Percentiles rank a stretch among this genome's conserved stretches.
Evolutionary conservation across 2,329 filamentous ascomycete genomes (phyloP).

Genomic region (Trichoderma gracile): DNA sequence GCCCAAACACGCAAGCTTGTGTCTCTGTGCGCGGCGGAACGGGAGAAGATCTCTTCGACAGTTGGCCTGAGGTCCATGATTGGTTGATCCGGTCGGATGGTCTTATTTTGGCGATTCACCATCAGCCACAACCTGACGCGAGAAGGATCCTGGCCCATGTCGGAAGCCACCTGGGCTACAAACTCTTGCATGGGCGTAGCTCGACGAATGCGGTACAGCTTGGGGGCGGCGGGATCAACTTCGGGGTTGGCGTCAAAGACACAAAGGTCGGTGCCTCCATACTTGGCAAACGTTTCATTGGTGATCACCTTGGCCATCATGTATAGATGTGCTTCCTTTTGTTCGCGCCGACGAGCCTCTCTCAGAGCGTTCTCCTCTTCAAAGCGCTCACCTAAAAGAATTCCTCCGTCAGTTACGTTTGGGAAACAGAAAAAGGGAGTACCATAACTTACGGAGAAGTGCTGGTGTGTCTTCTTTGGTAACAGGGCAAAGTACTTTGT

Average conservation of each 20-base stretch:
- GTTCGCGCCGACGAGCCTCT: slow-evolving; percentile 80
- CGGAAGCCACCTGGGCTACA: slow-evolving; percentile 66
- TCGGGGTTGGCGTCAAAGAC: slow-evolving; percentile 65
- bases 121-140: slow-evolving; percentile 88
- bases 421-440: neutral
- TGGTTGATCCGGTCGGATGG: slow-evolving; percentile 84
- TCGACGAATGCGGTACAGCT: slow-evolving; percentile 70
- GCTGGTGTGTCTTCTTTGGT: slow-evolving; percentile 75
- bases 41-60: slow-evolving; percentile 66
- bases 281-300: slow-evolving; percentile 75
- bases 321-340: slow-evolving; percentile 92
- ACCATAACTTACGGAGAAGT: slow-evolving; percentile 66
- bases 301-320: slow-evolving; percentile 81
- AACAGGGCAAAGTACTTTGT: slow-evolving; percentile 76
- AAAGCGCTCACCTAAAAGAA: slow-evolving; percentile 62
- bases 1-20: slow-evolving; percentile 82
- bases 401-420: slow-evolving; percentile 27
- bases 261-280: slow-evolving; percentile 82
- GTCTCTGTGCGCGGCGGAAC: slow-evolving; percentile 62
- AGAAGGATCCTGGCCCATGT: slow-evolving; percentile 67
- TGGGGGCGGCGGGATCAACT: slow-evolving; percentile 69
- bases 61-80: slow-evolving; percentile 76
- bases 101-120: slow-evolving; percentile 99
- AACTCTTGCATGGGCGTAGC: slow-evolving; percentile 77
- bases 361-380: slow-evolving; percentile 77